Base-by-base conservation (phyloP, 2,329 filamentous ascomycete species). In the Colletotrichum somersetense region DNA sequence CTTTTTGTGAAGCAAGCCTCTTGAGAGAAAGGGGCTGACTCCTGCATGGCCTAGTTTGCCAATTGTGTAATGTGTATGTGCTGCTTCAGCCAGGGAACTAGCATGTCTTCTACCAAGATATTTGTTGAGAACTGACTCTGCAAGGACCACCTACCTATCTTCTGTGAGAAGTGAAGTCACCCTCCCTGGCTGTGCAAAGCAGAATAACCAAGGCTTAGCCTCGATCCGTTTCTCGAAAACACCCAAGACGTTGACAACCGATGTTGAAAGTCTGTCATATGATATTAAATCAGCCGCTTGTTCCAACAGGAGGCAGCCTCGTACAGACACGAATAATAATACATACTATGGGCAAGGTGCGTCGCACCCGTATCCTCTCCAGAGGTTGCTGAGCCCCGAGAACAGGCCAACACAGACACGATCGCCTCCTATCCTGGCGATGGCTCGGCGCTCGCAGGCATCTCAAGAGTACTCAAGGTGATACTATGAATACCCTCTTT, bases 401-500 rank as follows among this genome's bases (percentile, higher is more conserved):
- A 52, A 16, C 12, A 44, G 23, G 62, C 16, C n/a, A 16, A 44
- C 12, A 30, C n/a, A 67, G 44, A 40, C 63, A 56, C 52, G 48
- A 48, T 67, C 50, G 20, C 42, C 56, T 63, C 63, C 33, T n/a
- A 20, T 38, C 14, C 23, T n/a, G 35, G 20, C 33, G 35, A 38
- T 71, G 56, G 44, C 40, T 62, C 30, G 40, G 11, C 26, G 38
- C 12, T 16, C 20, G 33, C 26, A 30, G 18, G 12, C 52, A 30
- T 67, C 35, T 46, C 26, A n/a, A 53, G 33, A 30, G 48, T 35
- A 18, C 23, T 63, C 26, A 26, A n/a, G 5, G 44, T 16, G 46
- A 20, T 33, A 26, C 64, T 56, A 38, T 68, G 52, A 44, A 44
- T 62, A 58, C n/a, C 52, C 33, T 30, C 16, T 23, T 20, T 5